Percentiles rank a stretch among this genome's conserved stretches.
Evolutionary conservation across 23 red algal genomes (phyloP).

Genomic region (Gracilaria domingensis): DNA sequence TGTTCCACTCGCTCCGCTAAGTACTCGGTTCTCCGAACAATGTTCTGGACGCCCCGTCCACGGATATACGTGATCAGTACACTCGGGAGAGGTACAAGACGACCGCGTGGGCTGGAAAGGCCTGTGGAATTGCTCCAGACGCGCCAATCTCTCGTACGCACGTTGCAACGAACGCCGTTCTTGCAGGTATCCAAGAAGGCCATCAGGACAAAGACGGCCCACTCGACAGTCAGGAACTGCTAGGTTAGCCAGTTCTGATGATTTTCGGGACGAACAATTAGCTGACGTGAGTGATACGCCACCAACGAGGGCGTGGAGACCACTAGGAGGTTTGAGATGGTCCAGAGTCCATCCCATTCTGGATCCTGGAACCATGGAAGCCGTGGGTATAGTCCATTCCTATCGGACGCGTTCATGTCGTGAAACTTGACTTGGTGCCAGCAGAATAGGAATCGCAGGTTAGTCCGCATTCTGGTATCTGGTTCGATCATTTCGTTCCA

Average conservation of each 20-base stretch:
- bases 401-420: not conserved
- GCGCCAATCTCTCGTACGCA: not conserved
- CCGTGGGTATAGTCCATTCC: not conserved
- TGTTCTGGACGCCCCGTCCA: not conserved
- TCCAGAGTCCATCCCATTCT: not conserved
- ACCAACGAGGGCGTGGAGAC: not conserved
- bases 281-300: not conserved
- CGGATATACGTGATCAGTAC: not conserved
- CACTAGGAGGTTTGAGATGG: not conserved
- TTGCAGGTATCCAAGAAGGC: not conserved
- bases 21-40: not conserved
- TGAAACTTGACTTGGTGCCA: not conserved
- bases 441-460: not conserved
- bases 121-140: not conserved
- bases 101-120: not conserved
- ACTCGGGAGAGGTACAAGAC: not conserved
- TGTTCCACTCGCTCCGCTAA: not conserved
- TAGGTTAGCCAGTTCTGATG: not conserved
- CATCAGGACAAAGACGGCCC: not conserved
- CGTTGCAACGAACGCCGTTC: not conserved
- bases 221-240: conserved; percentile 7
- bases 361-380: not conserved
- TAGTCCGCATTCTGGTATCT: not conserved
- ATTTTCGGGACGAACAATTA: not conserved
- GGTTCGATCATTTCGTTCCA: not conserved